These are phyloP conservation scores for Penicillium sp. DNA, from an alignment of 2,329 filamentous ascomycete species.

Conservation along the genomic window DNA sequence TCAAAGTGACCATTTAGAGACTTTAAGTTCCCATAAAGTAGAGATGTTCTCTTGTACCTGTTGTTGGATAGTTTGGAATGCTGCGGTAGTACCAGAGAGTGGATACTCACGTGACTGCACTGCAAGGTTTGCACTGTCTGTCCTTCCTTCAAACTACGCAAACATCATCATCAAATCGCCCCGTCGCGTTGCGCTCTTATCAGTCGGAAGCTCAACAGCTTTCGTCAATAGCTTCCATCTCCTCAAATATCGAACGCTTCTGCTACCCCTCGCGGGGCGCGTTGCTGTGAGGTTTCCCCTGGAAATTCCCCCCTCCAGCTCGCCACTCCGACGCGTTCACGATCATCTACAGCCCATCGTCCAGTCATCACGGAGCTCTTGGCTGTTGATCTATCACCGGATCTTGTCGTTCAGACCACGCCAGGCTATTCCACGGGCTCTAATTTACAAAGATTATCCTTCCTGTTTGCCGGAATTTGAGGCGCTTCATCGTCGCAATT, in stretches of 20 bases:
- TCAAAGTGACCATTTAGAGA: no score
- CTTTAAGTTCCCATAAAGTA: no score
- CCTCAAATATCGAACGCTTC: slow-evolving; percentile 20
- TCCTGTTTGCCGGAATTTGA: not conserved
- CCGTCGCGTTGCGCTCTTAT: slow-evolving; percentile 35
- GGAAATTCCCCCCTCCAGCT: not conserved
- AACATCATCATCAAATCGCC: slow-evolving; percentile 40
- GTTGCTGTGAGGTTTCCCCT: slow-evolving; percentile 11
- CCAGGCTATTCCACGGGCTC: not conserved
- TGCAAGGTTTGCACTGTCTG: slow-evolving; percentile 50
- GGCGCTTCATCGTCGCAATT: not conserved
- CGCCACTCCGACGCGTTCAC: slow-evolving; percentile 3
- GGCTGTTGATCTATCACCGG: not conserved
- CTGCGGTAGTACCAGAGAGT: not conserved
- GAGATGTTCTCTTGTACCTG: no score
- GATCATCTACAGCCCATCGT: not conserved
- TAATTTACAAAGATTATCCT: not conserved
- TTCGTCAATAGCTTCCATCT: slow-evolving; percentile 6
- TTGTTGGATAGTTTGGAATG: not conserved
- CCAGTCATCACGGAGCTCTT: not conserved
- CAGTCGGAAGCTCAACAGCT: slow-evolving; percentile 28
- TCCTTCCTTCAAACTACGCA: slow-evolving; percentile 47
- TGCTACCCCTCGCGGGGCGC: slow-evolving; percentile 26
- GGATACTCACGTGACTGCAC: slow-evolving; percentile 20
- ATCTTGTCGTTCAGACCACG: not conserved